Evolutionary conservation across 805 yeast genomes (phyloP), one percentile per base, ranked within the genome.

Genomic region (Ogataea chonburiensis): DNA sequence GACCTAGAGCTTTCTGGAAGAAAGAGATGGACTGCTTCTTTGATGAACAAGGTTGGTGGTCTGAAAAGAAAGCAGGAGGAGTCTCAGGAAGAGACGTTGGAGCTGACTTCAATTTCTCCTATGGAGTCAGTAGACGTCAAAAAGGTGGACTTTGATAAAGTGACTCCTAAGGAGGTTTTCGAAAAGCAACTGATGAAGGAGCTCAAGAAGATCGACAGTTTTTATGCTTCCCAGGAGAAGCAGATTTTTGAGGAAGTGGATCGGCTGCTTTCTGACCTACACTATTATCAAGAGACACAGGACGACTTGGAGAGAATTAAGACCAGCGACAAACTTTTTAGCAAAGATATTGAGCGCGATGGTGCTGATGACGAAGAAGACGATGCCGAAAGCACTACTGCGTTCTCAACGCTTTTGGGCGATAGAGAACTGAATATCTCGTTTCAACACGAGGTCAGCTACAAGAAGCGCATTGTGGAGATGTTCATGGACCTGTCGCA

Each of bases 391-490:
- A 64, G 61, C 9, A 40, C 50, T 17, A 40, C 52, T 7, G 64
- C 62, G 18, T 67, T 73, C 42, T 66, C 79, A 12, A 78, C 80
- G 0, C 60, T 77, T 31, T 56, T 77, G 34, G 62, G 63, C 36
- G 75, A 70, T 37, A 60, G 66, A 7, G 77, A 76, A 50, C 65
- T 76, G 40, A 68, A 71, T 40, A 58, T 69, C 28, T 70, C 70
- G 29, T 53, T 64, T 23, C 80, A 78, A 61, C 68, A 67, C 46
- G 64, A 73, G 43, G 68, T 73, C 7, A 58, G 66, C 8, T 66
- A 71, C 39, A 63, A 75, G 33, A 73, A 71, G 46, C 53, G 73
- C 27, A 61, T 69, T 30, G 70, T 69, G 34, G 68, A 64, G 8
- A 55, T 64, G 26, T 73, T 56, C 50, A 66, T 75, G 12, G 65